Conservation (phyloP, 2,329 filamentous ascomycete species). For the Alternaria sp. region DNA sequence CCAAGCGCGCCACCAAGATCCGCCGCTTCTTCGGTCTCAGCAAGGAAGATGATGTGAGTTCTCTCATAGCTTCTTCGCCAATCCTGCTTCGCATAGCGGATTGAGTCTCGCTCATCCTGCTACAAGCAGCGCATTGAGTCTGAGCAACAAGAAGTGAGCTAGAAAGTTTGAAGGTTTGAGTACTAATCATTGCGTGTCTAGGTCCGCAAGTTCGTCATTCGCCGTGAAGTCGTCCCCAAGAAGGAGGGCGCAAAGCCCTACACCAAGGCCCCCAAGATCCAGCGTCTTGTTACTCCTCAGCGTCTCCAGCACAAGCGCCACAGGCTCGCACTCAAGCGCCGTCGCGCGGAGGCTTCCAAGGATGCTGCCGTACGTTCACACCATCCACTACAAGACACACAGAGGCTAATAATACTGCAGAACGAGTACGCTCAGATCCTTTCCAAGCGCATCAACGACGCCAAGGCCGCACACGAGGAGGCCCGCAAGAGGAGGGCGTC, state of each 20-base stretch:
- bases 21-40: slow-evolving; percentile 99
- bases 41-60: slow-evolving; percentile 99
- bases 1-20: slow-evolving; percentile 99
- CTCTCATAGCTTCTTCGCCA: slow-evolving; percentile 71
- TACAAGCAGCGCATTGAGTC: slow-evolving; percentile 53
- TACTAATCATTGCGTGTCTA: slow-evolving; percentile 53
- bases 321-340: slow-evolving; percentile 96
- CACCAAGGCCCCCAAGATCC: slow-evolving; percentile 99
- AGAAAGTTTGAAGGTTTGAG: slow-evolving; percentile 15
- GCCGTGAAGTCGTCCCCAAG: slow-evolving; percentile 94
- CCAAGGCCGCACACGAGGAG: slow-evolving; percentile 92
- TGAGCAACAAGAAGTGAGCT: slow-evolving; percentile 48
- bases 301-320: slow-evolving; percentile 99
- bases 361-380: slow-evolving; percentile 85
- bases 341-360: slow-evolving; percentile 95
- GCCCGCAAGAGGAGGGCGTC: slow-evolving; percentile 95
- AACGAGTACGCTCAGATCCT: slow-evolving; percentile 97
- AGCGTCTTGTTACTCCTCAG: slow-evolving; percentile 98
- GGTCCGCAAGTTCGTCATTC: slow-evolving; percentile 99
- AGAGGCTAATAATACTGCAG: slow-evolving; percentile 57
- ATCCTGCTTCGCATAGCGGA: slow-evolving; percentile 50
- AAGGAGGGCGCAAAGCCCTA: slow-evolving; percentile 96
- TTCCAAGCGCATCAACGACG: slow-evolving; percentile 95
- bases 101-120: slow-evolving; percentile 64
- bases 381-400: background rate